Base-by-base conservation (phyloP, 768 basidiomycete genomes). In the Xerocomellus intermedius region DNA sequence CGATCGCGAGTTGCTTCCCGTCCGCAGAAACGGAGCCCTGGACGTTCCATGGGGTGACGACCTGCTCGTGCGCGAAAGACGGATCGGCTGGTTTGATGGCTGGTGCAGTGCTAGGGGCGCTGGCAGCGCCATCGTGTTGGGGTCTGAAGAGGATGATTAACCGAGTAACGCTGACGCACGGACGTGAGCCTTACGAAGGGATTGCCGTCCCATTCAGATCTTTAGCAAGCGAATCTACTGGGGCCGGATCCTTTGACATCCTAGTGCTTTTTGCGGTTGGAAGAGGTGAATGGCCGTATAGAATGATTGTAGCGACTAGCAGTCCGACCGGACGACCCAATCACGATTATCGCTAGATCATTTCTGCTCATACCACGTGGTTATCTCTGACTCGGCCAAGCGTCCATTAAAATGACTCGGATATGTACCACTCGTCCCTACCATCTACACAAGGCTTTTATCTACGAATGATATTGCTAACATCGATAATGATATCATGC, bases 1-100 rank as follows among this genome's bases (percentile, higher is more conserved):
- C 91, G 72, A 98, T 98, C 48, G 84, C 94, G 52, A 86, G 86
- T 75, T 97, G 87, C 65, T 89, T 87, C 52, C 97, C 97, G 64
- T 97, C 93, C 21, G 75, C 80, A 6, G 90, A 83, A 10, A 97
- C 87, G 28, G 85, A 87, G 48, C 96, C 97, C 62, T 96, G 89
- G 8, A 98, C 97, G 61, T 98, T 94, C 91, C 97, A 99, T 16
- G 97, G 97, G 0, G 97, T 98, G 42, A 99, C 87, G 50, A 94
- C 79, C 70, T 98, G 95, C 17, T 80, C 84, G 49, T 80, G 77
- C 0, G 68, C 62, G 9, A 56, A 45, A 4, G 70, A 49, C 0
- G 67, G 64, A 42, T 69, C 59, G 12, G 63, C 69, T 24, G 75
- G 71, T 44, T 74, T 73, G 50, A 72, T 57, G 24, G 21, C 44